These are phyloP conservation scores for Kwoniella pini DNA, from an alignment of 768 basidiomycete genomes.

Conservation along the genomic window DNA sequence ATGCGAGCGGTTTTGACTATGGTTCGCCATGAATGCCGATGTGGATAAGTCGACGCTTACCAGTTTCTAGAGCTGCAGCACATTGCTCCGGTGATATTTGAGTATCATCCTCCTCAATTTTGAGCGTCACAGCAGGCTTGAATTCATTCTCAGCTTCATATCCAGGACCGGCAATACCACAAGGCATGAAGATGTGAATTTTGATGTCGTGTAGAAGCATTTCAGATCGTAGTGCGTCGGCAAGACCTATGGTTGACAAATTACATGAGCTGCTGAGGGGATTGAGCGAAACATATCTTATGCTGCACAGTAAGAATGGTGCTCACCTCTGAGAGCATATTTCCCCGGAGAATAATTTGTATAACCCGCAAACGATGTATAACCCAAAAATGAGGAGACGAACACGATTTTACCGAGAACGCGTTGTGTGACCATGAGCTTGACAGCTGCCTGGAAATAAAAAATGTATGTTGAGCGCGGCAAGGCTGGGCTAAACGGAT, in stretches of 20 bases:
- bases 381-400: conserved; percentile 71
- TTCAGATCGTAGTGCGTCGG: conserved; percentile 79
- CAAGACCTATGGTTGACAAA: conserved; percentile 62
- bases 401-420: conserved; percentile 70
- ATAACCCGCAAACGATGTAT: conserved; percentile 76
- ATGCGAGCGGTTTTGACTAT: not conserved
- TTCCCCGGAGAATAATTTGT: conserved; percentile 80
- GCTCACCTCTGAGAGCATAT: conserved; percentile 75
- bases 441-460: conserved; percentile 63
- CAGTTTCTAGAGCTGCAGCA: conserved; percentile 64
- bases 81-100: conserved; percentile 67
- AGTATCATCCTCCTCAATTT: conserved; percentile 74
- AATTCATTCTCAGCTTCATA: conserved; percentile 72
- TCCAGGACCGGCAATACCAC: conserved; percentile 76
- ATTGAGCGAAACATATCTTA: not conserved
- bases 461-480: too few species aligned
- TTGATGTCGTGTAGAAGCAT: conserved; percentile 72
- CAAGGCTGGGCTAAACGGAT: too few species aligned
- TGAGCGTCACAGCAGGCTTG: conserved; percentile 73
- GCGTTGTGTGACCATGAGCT: conserved; percentile 64
- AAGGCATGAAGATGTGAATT: conserved; percentile 79
- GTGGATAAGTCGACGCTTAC: conserved; percentile 54
- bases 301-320: not conserved
- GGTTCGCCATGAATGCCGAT: not conserved
- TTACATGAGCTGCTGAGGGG: not conserved